phyloP scores from a whole-genome alignment of 768 basidiomycete species.

The Suillus weaverae region DNA sequence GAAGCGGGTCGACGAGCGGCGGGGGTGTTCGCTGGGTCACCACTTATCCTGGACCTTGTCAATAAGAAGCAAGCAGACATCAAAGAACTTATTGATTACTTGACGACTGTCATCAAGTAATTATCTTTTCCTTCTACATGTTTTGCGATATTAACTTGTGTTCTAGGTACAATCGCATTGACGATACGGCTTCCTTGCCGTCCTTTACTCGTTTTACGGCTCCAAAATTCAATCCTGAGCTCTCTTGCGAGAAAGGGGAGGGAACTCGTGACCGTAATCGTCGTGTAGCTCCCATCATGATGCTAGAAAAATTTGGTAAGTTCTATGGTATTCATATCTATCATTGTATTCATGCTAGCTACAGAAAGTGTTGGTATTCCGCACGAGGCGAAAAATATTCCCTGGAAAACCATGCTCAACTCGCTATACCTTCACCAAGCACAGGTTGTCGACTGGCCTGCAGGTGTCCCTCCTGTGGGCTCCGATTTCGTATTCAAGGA shows the following conservation, averaged over 20 bases:
- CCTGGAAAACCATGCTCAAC: no score
- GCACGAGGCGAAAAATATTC: no score
- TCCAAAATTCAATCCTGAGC: background rate
- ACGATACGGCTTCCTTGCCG: constrained; percentile 23
- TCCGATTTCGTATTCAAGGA: background rate
- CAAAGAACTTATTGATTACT: background rate
- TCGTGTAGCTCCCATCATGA: background rate
- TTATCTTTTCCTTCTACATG: background rate
- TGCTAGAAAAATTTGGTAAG: background rate
- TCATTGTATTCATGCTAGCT: no score
- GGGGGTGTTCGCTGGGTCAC: background rate
- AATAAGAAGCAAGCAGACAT: background rate
- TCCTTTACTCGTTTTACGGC: background rate
- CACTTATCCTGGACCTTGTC: background rate
- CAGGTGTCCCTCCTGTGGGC: no score
- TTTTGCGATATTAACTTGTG: background rate
- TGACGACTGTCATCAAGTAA: background rate
- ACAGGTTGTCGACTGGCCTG: no score
- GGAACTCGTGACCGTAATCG: background rate
- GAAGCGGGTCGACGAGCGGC: background rate
- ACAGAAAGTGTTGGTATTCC: no score
- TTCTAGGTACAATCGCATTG: constrained; percentile 26
- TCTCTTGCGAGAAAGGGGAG: background rate
- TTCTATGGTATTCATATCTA: no score
- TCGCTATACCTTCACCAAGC: no score